Percentiles rank a stretch among this genome's conserved stretches.
Evolutionary conservation across 352 stramenopile genomes (phyloP).

Genomic region (Phytophthora multivora): DNA sequence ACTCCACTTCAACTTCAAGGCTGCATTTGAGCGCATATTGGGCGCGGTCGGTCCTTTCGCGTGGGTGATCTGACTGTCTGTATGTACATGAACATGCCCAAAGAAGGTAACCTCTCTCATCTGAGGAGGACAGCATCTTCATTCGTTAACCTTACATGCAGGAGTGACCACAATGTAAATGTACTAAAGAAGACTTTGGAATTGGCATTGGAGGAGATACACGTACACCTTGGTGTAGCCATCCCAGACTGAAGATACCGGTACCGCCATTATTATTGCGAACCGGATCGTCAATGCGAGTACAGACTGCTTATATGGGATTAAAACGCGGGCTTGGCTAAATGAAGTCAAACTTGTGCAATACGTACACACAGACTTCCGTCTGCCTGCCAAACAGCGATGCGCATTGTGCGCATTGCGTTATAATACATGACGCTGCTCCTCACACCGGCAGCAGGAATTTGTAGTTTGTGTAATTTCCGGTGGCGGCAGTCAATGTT

Average conservation of each 20-base stretch:
- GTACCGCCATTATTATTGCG: too few species aligned
- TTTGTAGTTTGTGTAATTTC: background rate
- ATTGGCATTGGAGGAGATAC: too few species aligned
- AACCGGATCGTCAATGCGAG: too few species aligned
- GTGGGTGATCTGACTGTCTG: constrained; percentile 3
- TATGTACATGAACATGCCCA: constrained; percentile 1
- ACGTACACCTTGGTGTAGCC: too few species aligned
- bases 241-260: too few species aligned
- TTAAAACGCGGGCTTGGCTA: background rate
- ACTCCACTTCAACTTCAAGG: constrained; percentile 32
- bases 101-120: background rate
- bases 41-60: constrained; percentile 5
- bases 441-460: constrained; percentile 8
- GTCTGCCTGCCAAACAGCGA: background rate
- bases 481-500: constrained; percentile 20
- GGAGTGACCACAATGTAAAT: too few species aligned
- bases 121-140: too few species aligned
- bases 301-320: too few species aligned
- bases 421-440: constrained; percentile 13
- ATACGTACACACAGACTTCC: background rate
- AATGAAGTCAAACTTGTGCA: background rate
- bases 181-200: too few species aligned
- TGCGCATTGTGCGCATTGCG: constrained; percentile 14
- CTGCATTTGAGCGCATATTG: constrained; percentile 7
- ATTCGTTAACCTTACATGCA: too few species aligned